A percentile compares a stretch with the other conserved stretches of the same genome.
phyloP scores from a whole-genome alignment of 768 basidiomycete species.

The Artomyces pyxidatus region DNA sequence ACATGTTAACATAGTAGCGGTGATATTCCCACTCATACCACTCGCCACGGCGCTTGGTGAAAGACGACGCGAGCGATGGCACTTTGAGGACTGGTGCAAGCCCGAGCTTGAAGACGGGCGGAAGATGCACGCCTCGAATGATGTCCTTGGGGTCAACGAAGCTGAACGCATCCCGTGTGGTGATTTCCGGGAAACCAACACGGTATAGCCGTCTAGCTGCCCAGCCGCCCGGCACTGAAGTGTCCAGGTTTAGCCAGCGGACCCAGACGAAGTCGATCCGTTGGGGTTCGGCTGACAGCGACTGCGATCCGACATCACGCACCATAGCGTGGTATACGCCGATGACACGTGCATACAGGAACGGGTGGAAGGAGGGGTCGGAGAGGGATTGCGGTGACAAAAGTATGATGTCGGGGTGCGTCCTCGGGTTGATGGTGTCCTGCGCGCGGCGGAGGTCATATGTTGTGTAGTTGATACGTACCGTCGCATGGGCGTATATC shows the following conservation, averaged over 20 bases:
- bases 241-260: slow-evolving; percentile 28
- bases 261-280: slow-evolving; percentile 32
- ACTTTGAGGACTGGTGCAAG: neutral
- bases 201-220: neutral
- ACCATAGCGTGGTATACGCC: slow-evolving; percentile 19
- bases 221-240: neutral
- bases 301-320: neutral
- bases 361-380: slow-evolving; percentile 13
- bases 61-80: neutral
- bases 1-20: neutral
- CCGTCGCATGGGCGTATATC: slow-evolving; percentile 17
- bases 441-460: slow-evolving; percentile 18
- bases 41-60: neutral
- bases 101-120: neutral
- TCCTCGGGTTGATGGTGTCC: slow-evolving; percentile 15
- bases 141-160: neutral
- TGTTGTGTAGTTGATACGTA: slow-evolving; percentile 26
- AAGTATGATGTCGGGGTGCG: slow-evolving; percentile 15
- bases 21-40: neutral
- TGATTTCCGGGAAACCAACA: neutral
- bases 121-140: neutral
- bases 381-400: slow-evolving; percentile 2
- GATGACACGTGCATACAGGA: slow-evolving; percentile 20
- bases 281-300: slow-evolving; percentile 6
- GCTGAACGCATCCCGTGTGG: neutral